Percentiles rank a stretch among this genome's conserved stretches.
phyloP scores from a whole-genome alignment of 371 early-diverging fungal genomes.

The Pancytospora philotis region DNA sequence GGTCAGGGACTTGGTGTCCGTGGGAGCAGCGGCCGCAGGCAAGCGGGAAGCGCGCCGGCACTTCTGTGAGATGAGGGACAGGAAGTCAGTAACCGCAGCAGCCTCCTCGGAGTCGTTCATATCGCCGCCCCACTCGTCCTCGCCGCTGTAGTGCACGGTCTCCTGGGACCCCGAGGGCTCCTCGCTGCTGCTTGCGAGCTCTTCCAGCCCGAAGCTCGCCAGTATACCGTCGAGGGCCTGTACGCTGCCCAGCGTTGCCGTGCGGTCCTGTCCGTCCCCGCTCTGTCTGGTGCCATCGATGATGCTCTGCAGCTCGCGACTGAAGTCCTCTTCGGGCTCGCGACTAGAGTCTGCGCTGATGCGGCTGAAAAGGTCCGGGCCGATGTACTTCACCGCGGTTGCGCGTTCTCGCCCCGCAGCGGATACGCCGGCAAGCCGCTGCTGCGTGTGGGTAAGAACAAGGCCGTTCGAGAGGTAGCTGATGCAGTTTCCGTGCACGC shows the following conservation, averaged over 20 bases:
- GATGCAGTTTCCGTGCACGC: background rate
- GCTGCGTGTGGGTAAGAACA: background rate
- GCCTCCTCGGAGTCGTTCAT: background rate
- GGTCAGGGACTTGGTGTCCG: too few relatives aligned
- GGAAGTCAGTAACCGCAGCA: background rate
- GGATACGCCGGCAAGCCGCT: background rate
- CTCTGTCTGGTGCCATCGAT: background rate
- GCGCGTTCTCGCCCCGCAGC: too few relatives aligned
- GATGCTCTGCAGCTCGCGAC: background rate
- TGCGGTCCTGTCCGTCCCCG: background rate
- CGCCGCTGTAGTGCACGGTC: background rate
- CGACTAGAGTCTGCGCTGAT: too few relatives aligned
- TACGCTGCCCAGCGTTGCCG: background rate
- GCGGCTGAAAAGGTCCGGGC: background rate
- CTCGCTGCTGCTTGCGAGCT: background rate
- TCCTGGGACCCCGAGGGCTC: background rate
- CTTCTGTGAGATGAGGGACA: too few relatives aligned
- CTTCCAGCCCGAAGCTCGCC: background rate
- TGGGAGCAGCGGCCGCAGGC: too few relatives aligned
- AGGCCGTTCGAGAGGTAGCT: background rate
- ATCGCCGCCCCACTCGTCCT: background rate
- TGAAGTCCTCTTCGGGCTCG: background rate
- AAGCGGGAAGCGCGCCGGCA: too few relatives aligned
- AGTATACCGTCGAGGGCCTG: background rate
- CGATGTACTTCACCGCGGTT: background rate